These are phyloP conservation scores for Pythium periplocum DNA, from an alignment of 352 stramenopile species.

Conservation along the genomic window DNA sequence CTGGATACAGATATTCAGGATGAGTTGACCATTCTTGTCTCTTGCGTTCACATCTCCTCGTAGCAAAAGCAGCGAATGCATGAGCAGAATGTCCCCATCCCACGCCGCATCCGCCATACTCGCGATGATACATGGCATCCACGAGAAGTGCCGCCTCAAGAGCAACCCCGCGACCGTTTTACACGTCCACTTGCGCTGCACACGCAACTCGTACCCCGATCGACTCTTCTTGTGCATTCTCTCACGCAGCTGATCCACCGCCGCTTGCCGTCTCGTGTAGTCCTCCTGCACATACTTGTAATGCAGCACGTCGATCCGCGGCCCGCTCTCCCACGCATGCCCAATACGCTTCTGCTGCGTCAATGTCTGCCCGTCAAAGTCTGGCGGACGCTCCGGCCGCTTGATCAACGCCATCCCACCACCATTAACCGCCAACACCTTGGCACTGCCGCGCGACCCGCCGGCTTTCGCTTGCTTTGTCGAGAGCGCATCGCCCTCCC, in stretches of 20 bases:
- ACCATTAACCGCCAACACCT: slow-evolving; percentile 17
- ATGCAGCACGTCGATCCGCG: slow-evolving; percentile 60
- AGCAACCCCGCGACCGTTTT: slow-evolving; percentile 34
- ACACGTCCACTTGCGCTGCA: slow-evolving; percentile 51
- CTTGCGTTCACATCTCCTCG: slow-evolving; percentile 49
- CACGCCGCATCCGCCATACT: slow-evolving; percentile 63
- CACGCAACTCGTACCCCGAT: slow-evolving; percentile 56
- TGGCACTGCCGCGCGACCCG: slow-evolving; percentile 23
- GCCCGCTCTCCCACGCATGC: slow-evolving; percentile 55
- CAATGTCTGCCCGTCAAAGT: slow-evolving; percentile 24
- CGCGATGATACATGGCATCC: slow-evolving; percentile 52
- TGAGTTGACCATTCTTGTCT: slow-evolving; percentile 46
- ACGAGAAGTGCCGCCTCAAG: slow-evolving; percentile 58
- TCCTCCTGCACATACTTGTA: slow-evolving; percentile 65
- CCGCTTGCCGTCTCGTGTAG: slow-evolving; percentile 49
- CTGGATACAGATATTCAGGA: slow-evolving; percentile 74
- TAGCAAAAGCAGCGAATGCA: slow-evolving; percentile 50
- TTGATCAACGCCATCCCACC: slow-evolving; percentile 12
- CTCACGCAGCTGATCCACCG: slow-evolving; percentile 48
- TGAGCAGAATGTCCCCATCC: slow-evolving; percentile 74
- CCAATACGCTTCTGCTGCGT: slow-evolving; percentile 59
- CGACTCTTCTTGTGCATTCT: slow-evolving; percentile 53
- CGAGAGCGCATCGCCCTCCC: slow-evolving; percentile 7
- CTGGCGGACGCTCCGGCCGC: slow-evolving; percentile 14
- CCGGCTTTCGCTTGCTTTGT: slow-evolving; percentile 10